phyloP scores from a whole-genome alignment of 2,329 filamentous ascomycete genomes.

The Orbilia quercus region DNA sequence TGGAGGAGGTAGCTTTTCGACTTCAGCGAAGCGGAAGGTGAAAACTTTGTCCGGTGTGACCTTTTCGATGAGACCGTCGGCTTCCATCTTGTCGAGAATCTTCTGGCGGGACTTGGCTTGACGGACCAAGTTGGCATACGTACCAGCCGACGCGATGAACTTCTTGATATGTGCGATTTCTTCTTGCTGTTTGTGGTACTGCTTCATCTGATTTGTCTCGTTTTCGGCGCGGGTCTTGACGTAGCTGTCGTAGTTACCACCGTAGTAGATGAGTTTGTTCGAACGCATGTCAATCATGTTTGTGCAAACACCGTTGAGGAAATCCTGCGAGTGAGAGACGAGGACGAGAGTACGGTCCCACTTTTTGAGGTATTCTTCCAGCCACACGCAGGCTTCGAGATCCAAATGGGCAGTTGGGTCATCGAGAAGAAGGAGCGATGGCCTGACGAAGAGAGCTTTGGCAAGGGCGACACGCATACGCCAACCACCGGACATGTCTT shows the following conservation, averaged over 20 bases:
- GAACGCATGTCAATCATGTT: conserved; percentile 98
- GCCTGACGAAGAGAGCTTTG: conserved; percentile 98
- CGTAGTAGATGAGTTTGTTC: conserved; percentile 92
- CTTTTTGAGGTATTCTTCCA: conserved; percentile 99
- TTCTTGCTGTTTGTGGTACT: conserved; percentile 98
- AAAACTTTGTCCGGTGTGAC: conserved; percentile 87
- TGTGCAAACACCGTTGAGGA: conserved; percentile 97
- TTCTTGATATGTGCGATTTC: conserved; percentile 99
- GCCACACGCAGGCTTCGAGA: conserved; percentile 98
- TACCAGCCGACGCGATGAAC: conserved; percentile 99
- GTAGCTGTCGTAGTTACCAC: conserved; percentile 96
- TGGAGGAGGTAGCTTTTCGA: conserved; percentile 98
- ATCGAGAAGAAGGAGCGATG: conserved; percentile 92
- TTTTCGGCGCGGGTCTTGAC: conserved; percentile 92
- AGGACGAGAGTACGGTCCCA: conserved; percentile 97
- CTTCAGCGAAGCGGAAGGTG: conserved; percentile 97
- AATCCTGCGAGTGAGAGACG: conserved; percentile 98
- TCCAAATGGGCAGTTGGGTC: conserved; percentile 99
- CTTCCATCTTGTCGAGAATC: conserved; percentile 99
- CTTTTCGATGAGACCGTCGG: conserved; percentile 96
- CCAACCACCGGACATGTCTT: conserved; percentile 99
- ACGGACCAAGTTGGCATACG: conserved; percentile 97
- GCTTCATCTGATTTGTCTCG: conserved; percentile 98
- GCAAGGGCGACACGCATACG: conserved; percentile 98
- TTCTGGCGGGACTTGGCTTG: conserved; percentile 99